phyloP scores from a whole-genome alignment of 768 basidiomycete genomes.

The Peribolospora baueri region DNA sequence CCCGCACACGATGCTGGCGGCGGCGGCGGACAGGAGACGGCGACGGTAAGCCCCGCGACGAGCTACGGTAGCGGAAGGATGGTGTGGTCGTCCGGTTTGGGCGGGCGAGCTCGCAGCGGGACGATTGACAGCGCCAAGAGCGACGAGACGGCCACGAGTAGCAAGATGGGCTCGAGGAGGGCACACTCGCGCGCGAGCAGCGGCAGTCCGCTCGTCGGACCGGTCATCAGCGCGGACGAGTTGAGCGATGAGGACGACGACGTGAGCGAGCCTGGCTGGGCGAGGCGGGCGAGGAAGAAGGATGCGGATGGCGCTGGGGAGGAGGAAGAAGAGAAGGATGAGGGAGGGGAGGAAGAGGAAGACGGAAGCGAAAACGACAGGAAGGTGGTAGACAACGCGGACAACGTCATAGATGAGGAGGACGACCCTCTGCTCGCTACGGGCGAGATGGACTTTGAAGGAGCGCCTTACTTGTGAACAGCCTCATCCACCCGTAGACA shows the following conservation, averaged over 20 bases:
- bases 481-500: too few relatives aligned
- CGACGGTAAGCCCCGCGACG: too few relatives aligned
- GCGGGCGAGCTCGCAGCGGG: background rate
- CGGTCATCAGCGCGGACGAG: background rate
- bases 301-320: slow-evolving; percentile 12
- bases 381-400: slow-evolving; percentile 27
- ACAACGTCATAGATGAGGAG: slow-evolving; percentile 40
- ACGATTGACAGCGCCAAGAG: background rate
- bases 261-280: slow-evolving; percentile 1
- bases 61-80: too few relatives aligned
- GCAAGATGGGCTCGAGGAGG: slow-evolving; percentile 4
- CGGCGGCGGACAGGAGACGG: background rate
- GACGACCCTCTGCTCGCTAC: slow-evolving; percentile 57
- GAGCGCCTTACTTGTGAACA: slow-evolving; percentile 18
- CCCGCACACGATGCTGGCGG: slow-evolving; percentile 5
- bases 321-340: slow-evolving; percentile 22
- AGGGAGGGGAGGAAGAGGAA: slow-evolving; percentile 20
- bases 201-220: background rate
- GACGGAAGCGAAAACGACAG: slow-evolving; percentile 19
- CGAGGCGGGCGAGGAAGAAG: slow-evolving; percentile 2
- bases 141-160: slow-evolving; percentile 6
- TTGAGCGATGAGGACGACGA: slow-evolving; percentile 3
- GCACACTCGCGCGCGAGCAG: background rate
- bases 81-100: too few relatives aligned
- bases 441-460: slow-evolving; percentile 42